Evolutionary conservation across 1,284 basidiomycete species (phyloP), one percentile per base, ranked within the genome.

Genomic region (Cutaneotrichosporon sp.): DNA sequence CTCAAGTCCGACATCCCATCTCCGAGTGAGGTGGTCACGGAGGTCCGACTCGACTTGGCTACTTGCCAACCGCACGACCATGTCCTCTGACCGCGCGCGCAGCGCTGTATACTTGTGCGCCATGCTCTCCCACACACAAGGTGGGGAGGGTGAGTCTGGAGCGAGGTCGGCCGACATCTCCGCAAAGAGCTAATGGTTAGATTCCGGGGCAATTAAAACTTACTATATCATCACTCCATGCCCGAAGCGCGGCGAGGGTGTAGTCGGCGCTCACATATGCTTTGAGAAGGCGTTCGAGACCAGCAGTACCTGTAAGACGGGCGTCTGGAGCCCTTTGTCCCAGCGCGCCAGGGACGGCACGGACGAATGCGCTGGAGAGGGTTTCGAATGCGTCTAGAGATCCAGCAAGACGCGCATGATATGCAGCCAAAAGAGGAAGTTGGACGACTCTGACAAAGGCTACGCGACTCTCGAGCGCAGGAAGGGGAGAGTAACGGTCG

Each of bases 371-470:
- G 21, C 90, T 91, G 1, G 92, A 91, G 4, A 97, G 82, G 0
- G 88, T 89, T 78, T 98, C 96, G 72, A 97, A 97, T 0, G 94
- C 94, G 71, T 97, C 93, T 11, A 98, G 82, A 4, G 92, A 92
- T 5, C 89, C 86, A 0, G 87, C 84, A 73, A 99, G 88, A 16
- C 94, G 88, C 10, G 84, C 80, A 63, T 88, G 85, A 75, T 97
- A 98, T 1, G 85, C 81, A 60, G 89, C 86, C 8, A 98, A 81
- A 4, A 97, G 80, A 0, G 94, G 93, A 9, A 2, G 82, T 80
- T 99, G 96, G 11, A 97, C 87, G 9, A 85, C 83, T 47, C 89
- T 84, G 60, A 98, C 84, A 81, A 98, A 98, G 13, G 88, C 88
- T 0, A 89, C 87, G 18, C 89, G 88, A 66, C 97, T 90, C 14